These are phyloP conservation scores for Primulina tabacum DNA, from an alignment of 257 asterid species.

Conservation along the genomic window DNA sequence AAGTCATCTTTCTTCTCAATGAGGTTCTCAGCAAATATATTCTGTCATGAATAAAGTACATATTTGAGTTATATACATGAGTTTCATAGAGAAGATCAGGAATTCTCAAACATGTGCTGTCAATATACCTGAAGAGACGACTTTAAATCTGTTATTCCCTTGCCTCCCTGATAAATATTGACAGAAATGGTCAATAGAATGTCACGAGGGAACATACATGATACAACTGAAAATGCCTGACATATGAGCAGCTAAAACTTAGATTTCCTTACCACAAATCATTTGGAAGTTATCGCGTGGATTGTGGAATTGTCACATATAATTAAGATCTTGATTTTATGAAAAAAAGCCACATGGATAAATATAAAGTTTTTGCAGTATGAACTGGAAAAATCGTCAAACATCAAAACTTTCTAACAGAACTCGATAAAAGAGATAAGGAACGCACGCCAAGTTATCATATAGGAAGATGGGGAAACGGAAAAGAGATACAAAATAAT, in stretches of 20 bases:
- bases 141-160: constrained; percentile 83
- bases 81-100: constrained; percentile 20
- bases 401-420: not conserved
- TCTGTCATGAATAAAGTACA: constrained; percentile 39
- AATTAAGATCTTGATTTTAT: constrained; percentile 12
- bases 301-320: not conserved
- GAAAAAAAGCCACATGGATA: constrained; percentile 1
- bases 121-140: constrained; percentile 65
- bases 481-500: not conserved
- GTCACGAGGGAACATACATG: constrained; percentile 11
- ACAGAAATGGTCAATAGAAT: constrained; percentile 26
- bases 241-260: constrained; percentile 13
- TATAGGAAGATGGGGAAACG: not conserved
- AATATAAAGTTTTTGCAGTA: not conserved
- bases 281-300: constrained; percentile 4
- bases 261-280: constrained; percentile 11
- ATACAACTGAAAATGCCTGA: constrained; percentile 13
- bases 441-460: not conserved
- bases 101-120: constrained; percentile 1
- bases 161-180: constrained; percentile 67
- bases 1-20: constrained; percentile 76
- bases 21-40: constrained; percentile 83
- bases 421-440: constrained; percentile 2
- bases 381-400: not conserved
- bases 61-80: constrained; percentile 19